Base-by-base conservation (phyloP, 2,329 filamentous ascomycete species). In the Phoma herbarum region DNA sequence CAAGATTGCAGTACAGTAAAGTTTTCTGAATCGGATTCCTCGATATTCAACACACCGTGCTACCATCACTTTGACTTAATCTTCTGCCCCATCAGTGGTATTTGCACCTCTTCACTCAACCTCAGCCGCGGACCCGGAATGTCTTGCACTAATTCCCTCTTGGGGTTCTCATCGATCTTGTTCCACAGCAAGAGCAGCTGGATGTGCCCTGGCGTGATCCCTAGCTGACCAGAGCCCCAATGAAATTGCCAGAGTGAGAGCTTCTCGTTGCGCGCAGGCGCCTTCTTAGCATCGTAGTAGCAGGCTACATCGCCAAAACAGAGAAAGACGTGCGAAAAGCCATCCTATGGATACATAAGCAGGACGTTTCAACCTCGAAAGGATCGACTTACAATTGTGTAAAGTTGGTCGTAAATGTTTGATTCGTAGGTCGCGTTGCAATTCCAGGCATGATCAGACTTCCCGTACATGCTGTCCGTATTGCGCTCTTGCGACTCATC, bases 241-340 rank as follows among this genome's bases (percentile, higher is more conserved):
- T 64, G 68, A 31, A 59, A 76, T 42, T 70, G 72, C 74, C 74
- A 76, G 0, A 76, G 48, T 1, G 67, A 53, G 3, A 68, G 50
- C 9, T 42, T 52, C 18, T 73, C 68, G 12, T 61, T 59, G 12
- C 23, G 16, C 5, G 33, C 23, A 6, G 73, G 73, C 1, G 59
- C 42, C n/a, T 50, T 58, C 48, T 73, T 75, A 2, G 63, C 71
- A 43, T 76, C 74, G 44, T 73, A 76, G 62, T 65, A 75, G 51
- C 74, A 76, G 23, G 69, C 67, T 22, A 73, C 54, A 46, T 75
- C 73, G 23, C 72, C 72, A 37, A 64, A 72, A 64, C 73, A 76
- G 42, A 76, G 67, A 59, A 75, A 75, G 14, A 68, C 53, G 57
- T 75, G 66, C 4, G 65, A 56, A 39, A 75, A 73, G 35, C 73